Evolutionary conservation across 2,329 filamentous ascomycete genomes (phyloP).

Genomic region (Sordariomycetes sp.): DNA sequence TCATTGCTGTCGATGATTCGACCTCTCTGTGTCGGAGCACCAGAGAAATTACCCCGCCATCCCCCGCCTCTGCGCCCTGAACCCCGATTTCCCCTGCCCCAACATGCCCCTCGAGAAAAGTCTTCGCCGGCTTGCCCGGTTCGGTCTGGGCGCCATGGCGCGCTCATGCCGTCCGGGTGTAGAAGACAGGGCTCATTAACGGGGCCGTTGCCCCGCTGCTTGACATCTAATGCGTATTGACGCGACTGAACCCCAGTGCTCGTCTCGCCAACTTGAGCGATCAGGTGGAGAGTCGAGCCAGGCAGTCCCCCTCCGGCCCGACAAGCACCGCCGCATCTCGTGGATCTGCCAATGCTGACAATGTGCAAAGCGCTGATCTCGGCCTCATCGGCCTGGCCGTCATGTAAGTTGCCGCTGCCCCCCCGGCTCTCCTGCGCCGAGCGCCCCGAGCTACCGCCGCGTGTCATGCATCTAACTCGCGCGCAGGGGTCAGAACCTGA

Average conservation of each 20-base stretch:
- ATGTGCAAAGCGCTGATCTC: constrained; percentile 65
- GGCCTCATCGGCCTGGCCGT: constrained; percentile 89
- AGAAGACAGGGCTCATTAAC: neutral
- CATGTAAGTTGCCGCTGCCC: constrained; percentile 46
- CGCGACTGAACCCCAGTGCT: constrained; percentile 38
- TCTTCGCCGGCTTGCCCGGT: neutral
- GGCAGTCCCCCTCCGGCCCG: constrained; percentile 9
- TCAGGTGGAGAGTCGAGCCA: constrained; percentile 16
- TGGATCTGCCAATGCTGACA: constrained; percentile 38
- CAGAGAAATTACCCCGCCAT: constrained; percentile 9
- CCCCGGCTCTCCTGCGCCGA: constrained; percentile 1
- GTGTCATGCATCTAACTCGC: constrained; percentile 5
- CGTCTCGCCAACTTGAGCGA: constrained; percentile 66
- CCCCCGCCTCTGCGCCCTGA: constrained; percentile 23
- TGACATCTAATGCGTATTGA: constrained; percentile 1
- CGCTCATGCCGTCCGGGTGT: neutral
- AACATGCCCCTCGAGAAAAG: neutral
- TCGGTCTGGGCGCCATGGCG: neutral
- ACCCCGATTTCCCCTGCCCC: neutral
- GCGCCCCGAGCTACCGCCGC: constrained; percentile 4
- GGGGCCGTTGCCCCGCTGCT: neutral
- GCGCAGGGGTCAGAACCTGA: constrained; percentile 67
- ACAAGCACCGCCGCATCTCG: constrained; percentile 9
- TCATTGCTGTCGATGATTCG: neutral
- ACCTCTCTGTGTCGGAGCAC: neutral